A percentile compares a stretch with the other conserved stretches of the same genome.
These are phyloP conservation scores for Phaeomoniella chlamydospora DNA, from an alignment of 2,329 filamentous ascomycete species.

Conservation along the genomic window DNA sequence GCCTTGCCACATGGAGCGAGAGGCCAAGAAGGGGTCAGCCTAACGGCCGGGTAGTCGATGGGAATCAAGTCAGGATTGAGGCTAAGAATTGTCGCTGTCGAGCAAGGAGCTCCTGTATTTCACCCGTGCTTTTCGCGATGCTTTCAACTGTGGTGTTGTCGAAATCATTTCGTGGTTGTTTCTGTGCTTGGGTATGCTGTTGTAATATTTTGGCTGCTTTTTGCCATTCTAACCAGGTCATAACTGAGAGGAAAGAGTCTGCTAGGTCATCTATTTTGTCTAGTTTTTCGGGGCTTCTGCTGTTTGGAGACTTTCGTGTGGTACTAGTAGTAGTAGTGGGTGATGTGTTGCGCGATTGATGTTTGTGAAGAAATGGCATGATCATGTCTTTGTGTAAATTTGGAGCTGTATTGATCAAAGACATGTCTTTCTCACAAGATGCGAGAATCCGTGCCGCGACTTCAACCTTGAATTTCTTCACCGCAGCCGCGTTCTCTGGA, in stretches of 20 bases:
- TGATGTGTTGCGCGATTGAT: background rate
- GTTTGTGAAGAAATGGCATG: background rate
- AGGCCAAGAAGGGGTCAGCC: too few relatives aligned
- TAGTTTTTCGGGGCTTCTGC: constrained; percentile 4
- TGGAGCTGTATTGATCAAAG: background rate
- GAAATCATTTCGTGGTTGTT: too few relatives aligned
- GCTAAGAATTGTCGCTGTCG: too few relatives aligned
- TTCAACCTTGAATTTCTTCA: constrained; percentile 45
- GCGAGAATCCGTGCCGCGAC: constrained; percentile 27
- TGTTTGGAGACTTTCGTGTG: constrained; percentile 1
- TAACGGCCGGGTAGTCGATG: too few relatives aligned
- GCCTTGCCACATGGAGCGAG: too few relatives aligned
- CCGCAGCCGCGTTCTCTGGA: constrained; percentile 13
- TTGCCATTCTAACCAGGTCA: constrained; percentile 67
- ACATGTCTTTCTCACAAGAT: constrained; percentile 12
- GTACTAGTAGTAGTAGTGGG: constrained; percentile 1
- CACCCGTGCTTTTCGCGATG: too few relatives aligned
- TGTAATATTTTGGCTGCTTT: constrained; percentile 3
- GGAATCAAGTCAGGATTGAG: too few relatives aligned
- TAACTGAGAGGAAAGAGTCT: constrained; percentile 63
- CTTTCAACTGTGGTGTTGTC: too few relatives aligned
- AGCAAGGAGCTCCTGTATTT: too few relatives aligned
- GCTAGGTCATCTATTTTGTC: constrained; percentile 70
- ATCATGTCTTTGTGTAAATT: background rate
- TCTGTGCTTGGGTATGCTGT: too few relatives aligned